Evolutionary conservation across 2,329 filamentous ascomycete species (phyloP).

Genomic region (Monosporascus sp.): DNA sequence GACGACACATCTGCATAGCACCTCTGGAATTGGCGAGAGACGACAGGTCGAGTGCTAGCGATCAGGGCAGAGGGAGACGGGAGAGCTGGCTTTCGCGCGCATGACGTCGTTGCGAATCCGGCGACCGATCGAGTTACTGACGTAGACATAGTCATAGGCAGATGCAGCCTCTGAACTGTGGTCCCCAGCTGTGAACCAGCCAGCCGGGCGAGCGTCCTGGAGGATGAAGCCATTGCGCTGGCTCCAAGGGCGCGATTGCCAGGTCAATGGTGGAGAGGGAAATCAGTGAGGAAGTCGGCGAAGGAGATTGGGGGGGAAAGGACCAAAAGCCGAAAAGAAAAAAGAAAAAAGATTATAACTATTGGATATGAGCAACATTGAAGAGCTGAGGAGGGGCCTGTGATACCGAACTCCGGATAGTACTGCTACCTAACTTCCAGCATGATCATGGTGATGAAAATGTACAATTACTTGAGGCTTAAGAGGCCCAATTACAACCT

Average conservation of each 20-base stretch:
- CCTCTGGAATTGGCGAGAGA: slow-evolving; percentile 38
- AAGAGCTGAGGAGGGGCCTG: not conserved
- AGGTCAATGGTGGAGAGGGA: slow-evolving; percentile 5
- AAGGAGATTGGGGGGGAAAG: not conserved
- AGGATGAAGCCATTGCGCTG: slow-evolving; percentile 40
- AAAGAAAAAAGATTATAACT: not conserved
- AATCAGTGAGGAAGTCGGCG: slow-evolving; percentile 1
- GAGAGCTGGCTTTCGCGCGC: slow-evolving; percentile 22
- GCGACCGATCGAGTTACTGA: slow-evolving; percentile 16
- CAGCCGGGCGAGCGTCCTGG: slow-evolving; percentile 35
- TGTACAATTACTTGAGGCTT: too few relatives aligned
- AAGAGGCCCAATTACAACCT: too few relatives aligned
- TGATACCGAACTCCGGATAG: too few relatives aligned
- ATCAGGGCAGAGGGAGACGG: slow-evolving; percentile 23
- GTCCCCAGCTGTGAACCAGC: slow-evolving; percentile 20
- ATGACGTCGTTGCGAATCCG: slow-evolving; percentile 22
- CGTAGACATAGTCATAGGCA: slow-evolving; percentile 27
- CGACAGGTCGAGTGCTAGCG: slow-evolving; percentile 30
- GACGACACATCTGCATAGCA: slow-evolving; percentile 46
- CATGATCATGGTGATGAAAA: too few relatives aligned
- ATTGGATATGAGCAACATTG: not conserved
- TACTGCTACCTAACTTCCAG: too few relatives aligned
- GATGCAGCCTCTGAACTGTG: slow-evolving; percentile 13
- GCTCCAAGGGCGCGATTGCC: slow-evolving; percentile 13
- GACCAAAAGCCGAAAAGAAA: slow-evolving; percentile 2